Percentiles rank a stretch among this genome's conserved stretches.
Evolutionary conservation across 2,329 filamentous ascomycete genomes (phyloP).

Genomic region (Atkinsonella hypoxylon): DNA sequence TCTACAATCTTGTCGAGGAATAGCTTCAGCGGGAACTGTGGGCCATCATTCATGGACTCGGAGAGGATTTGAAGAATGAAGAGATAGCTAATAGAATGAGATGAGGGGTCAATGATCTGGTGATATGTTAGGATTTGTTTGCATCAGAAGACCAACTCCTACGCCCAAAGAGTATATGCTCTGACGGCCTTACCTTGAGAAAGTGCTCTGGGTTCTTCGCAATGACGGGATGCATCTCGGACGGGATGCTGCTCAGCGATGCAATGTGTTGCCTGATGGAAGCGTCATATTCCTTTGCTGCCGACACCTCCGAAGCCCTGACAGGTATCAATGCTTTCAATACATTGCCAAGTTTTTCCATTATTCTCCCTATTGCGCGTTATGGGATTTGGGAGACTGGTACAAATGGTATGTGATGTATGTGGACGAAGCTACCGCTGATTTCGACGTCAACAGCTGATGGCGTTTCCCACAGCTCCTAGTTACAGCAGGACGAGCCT

Average conservation of each 20-base stretch:
- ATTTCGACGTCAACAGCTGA: neutral
- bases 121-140: neutral
- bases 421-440: neutral
- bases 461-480: neutral
- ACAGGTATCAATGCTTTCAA: constrained; percentile 1
- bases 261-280: constrained; percentile 5
- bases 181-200: constrained; percentile 24
- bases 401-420: neutral
- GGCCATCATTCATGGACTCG: constrained; percentile 13
- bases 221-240: constrained; percentile 15
- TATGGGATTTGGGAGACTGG: neutral
- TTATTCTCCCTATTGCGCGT: neutral
- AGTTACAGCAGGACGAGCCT: neutral
- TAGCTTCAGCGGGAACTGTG: constrained; percentile 18
- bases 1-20: constrained; percentile 29
- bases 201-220: constrained; percentile 23
- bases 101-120: constrained; percentile 33
- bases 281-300: constrained; percentile 2
- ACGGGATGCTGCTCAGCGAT: neutral
- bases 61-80: constrained; percentile 31
- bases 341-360: constrained; percentile 1
- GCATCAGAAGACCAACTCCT: too few species aligned
- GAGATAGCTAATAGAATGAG: constrained; percentile 41
- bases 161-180: neutral
- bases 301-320: neutral